Conservation (phyloP, 805 yeast genomes). For the Spathaspora passalidarum region DNA sequence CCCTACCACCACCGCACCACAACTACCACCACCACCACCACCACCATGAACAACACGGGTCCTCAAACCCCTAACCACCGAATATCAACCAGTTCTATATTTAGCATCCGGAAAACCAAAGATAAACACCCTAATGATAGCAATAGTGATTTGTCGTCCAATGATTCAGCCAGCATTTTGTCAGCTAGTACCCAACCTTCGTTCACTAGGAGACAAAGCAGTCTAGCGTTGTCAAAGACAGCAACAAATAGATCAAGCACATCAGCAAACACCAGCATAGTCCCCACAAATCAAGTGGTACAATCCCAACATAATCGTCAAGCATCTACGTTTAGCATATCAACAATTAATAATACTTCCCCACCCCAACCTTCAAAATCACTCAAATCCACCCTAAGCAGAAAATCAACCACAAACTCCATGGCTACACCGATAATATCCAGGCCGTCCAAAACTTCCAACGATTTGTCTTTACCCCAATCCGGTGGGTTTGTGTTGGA, state of each 20-base stretch:
- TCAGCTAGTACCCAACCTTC: conserved; percentile 19
- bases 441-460: conserved; percentile 20
- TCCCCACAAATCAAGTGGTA: conserved; percentile 29
- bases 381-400: conserved; percentile 3
- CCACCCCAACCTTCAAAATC: conserved; percentile 2
- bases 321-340: conserved; percentile 38
- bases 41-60: not conserved
- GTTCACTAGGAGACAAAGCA: conserved; percentile 1
- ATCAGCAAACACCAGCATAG: conserved; percentile 15
- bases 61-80: conserved; percentile 16
- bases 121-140: conserved; percentile 10
- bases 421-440: conserved; percentile 22
- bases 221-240: conserved; percentile 9
- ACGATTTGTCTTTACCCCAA: conserved; percentile 12
- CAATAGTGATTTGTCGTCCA: conserved; percentile 27
- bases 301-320: conserved; percentile 36
- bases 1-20: conserved; percentile 17
- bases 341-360: conserved; percentile 14
- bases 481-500: conserved; percentile 44
- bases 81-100: conserved; percentile 33
- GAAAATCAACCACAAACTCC: conserved; percentile 27
- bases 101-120: conserved; percentile 31
- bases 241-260: conserved; percentile 12
- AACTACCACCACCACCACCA: not conserved
- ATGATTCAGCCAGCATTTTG: conserved; percentile 29